Base-by-base conservation (phyloP, 352 stramenopile species). In the Peronospora farinosa region DNA sequence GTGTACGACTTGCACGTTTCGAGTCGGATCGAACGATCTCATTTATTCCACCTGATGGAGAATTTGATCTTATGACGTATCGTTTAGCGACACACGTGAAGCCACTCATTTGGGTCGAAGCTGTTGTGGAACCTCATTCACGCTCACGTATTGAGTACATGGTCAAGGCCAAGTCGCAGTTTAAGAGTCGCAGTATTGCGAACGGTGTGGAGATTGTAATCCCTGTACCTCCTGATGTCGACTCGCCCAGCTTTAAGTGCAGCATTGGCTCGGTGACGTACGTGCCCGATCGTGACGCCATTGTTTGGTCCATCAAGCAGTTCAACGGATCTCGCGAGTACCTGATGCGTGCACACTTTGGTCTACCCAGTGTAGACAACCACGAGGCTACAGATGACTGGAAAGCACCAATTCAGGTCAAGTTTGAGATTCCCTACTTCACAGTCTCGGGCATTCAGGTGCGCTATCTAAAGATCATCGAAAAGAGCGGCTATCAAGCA, bases 161-260 rank as follows among this genome's bases (percentile, higher is more conserved):
- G 95, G 74, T 97, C 31, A 97, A 97, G 76, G 97, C 96, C 37
- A 97, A 98, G 66, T 97, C 81, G 30, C 95, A 99, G 65, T 99
- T 99, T 82, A 99, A 99, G 74, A 92, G 79, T 39, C 76, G 96
- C 25, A 98, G 85, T 60, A 97, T 98, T 47, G 97, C 97, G 36
- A 99, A 99, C 78, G 98, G 99, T 72, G 97, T 99, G 13, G 96
- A 99, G 72, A 99, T 99, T 60, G 95, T 98, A 42, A 99, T 99
- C 57, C 96, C 97, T 2, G 96, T 99, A 28, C 97, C 96, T 19
- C 86, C 86, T 11, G 97, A 99, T 76, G 96, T 99, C 2, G 97
- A 99, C 67, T 97, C 89, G 58, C 97, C 97, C 7, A 97, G 86
- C 54, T 99, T 99, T 75, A 99, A 99, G 69, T 91, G 87, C 44